Conservation (phyloP, 176 grass and related monocot species). For the Aegilops longissima region DNA sequence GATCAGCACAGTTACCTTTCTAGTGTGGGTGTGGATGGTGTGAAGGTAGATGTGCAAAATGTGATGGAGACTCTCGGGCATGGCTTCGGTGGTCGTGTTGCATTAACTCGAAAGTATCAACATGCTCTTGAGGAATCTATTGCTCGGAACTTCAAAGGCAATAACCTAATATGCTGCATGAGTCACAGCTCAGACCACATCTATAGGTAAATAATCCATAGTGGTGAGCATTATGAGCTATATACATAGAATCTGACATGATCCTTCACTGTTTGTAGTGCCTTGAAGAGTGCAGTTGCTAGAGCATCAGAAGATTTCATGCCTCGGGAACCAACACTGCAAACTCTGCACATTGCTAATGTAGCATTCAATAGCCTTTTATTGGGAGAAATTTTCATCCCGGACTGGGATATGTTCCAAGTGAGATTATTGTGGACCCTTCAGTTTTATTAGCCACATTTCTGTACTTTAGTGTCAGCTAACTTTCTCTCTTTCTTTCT, state of each 20-base stretch:
- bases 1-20: constrained; percentile 63
- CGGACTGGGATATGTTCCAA: constrained; percentile 77
- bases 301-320: constrained; percentile 67
- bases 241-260: constrained; percentile 20
- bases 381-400: constrained; percentile 55
- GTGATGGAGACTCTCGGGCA: constrained; percentile 56
- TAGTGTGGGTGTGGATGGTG: constrained; percentile 51
- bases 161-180: constrained; percentile 66
- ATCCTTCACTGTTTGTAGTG: constrained; percentile 33
- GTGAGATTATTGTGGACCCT: constrained; percentile 21
- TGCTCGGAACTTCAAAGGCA: constrained; percentile 42
- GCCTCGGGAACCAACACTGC: constrained; percentile 44
- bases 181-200: constrained; percentile 62
- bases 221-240: background rate
- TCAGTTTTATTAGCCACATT: background rate
- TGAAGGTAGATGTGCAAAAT: constrained; percentile 76
- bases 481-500: constrained; percentile 1
- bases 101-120: constrained; percentile 50
- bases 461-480: background rate
- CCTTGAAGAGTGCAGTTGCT: constrained; percentile 47
- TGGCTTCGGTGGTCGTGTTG: constrained; percentile 50
- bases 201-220: constrained; percentile 44
- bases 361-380: constrained; percentile 58
- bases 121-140: constrained; percentile 61
- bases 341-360: constrained; percentile 52